Percentiles rank a stretch among this genome's conserved stretches.
phyloP scores from a whole-genome alignment of 148 eudicot species.

The Fagopyrum tataricum region DNA sequence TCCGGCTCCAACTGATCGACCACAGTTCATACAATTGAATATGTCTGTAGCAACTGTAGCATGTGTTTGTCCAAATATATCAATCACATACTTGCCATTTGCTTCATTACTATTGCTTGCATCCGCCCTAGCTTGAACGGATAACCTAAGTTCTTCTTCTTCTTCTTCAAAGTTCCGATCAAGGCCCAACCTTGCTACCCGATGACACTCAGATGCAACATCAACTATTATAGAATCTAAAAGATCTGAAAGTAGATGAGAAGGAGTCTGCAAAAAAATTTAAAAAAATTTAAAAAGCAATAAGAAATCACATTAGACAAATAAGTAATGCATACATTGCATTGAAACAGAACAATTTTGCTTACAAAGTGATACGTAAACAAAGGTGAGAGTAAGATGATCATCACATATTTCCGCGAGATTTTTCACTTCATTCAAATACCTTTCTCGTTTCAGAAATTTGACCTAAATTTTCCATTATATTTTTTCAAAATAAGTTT shows the following conservation, averaged over 20 bases:
- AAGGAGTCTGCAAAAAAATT: conserved; percentile 61
- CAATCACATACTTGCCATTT: conserved; percentile 74
- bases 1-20: conserved; percentile 80
- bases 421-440: not conserved
- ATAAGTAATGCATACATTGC: not conserved
- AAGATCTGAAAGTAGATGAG: conserved; percentile 56
- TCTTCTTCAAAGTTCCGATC: conserved; percentile 76
- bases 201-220: conserved; percentile 93
- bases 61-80: conserved; percentile 95
- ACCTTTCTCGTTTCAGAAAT: not conserved
- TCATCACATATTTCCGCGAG: not conserved
- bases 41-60: conserved; percentile 80
- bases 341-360: not conserved
- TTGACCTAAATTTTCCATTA: not conserved
- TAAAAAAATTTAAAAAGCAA: not conserved
- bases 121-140: conserved; percentile 84
- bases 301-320: not conserved
- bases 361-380: not conserved
- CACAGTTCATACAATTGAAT: conserved; percentile 93
- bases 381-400: not conserved
- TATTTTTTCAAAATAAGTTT: not conserved
- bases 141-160: conserved; percentile 85
- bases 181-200: conserved; percentile 81
- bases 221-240: conserved; percentile 78
- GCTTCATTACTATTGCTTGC: conserved; percentile 62